Evolutionary conservation across 495 filamentous ascomycete genomes (phyloP), one percentile per base, ranked within the genome.

Genomic region (Coniosporium apollinis): DNA sequence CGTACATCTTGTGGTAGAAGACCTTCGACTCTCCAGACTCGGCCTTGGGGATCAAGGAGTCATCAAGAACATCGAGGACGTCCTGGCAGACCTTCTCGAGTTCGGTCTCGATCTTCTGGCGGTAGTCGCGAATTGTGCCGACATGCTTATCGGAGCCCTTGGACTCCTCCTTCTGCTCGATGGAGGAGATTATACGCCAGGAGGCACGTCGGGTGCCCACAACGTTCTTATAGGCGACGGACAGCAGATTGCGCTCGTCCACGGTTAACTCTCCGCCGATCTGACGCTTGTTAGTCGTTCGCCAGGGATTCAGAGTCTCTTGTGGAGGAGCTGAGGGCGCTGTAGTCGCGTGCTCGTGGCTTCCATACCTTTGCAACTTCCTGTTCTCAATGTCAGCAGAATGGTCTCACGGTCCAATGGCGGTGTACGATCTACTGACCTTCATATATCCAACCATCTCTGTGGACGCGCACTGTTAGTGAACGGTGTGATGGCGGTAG

Each of bases 371-470:
- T 93, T 59, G 89, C 89, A 57, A 99, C 89, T 76, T 94, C 84
- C 75, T 80, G 51, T 55, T 35, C 28, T 47, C 54, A 38, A 38
- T 25, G 37, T 50, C 25, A 46, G 47, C 19, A 30, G 49, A 34
- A 50, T 37, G 31, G 18, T 3, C 44, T 43, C 38, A 40, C 45
- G 15, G 18, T 19, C 34, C 31, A 31, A 37, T 28, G 1, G 30
- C 15, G 8, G 17, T 18, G 19, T 16, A 42, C 31, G 9, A 39
- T n/a, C n/a, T 28, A 64, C 73, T 60, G 43, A 81, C 77, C 81
- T 99, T 99, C 89, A 99, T 99, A 71, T 82, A 99, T 55, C 77
- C 83, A 49, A 99, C 89, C 89, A 99, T 99, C 67, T 99, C 77
- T 83, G 37, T 25, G 50, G 44, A 30, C 14, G 37, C 4, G 46